Evolutionary conservation across 2,329 filamentous ascomycete genomes (phyloP), one percentile per base, ranked within the genome.

Genomic region (Alternaria brassicae): DNA sequence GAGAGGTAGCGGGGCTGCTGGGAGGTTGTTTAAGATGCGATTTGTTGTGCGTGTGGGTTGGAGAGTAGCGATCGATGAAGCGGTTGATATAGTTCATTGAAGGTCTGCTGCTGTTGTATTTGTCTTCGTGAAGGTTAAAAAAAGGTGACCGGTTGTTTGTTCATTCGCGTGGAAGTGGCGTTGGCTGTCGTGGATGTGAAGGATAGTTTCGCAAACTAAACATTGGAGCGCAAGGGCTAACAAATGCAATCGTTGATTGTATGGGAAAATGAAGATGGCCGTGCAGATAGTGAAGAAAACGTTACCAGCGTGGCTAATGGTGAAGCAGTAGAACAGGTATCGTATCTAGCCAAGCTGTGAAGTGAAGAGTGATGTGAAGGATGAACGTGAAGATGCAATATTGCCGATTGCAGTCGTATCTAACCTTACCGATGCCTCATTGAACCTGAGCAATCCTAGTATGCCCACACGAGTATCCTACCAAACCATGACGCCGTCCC

Each of bases 11-110:
- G 21, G 23, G 45, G 4, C n/a, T 50, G 10, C n/a, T 54, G 15
- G 28, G 40, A 36, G 34, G 39, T 10, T 25, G 41, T 15, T 3
- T 21, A 10, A 15, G 19, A 45, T 3, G 54, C 23, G 10, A 19
- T 28, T 34, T 15, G 45, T 45, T 48, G 28, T 21, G 53, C 45
- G 32, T n/a, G 5, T 27, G 42, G 13, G 1, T n/a, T 15, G 34
- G 30, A 9, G 50, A 37, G 42, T 48, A 21, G 37, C 45, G 60
- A 36, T 62, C 44, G 23, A 67, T 36, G 32, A 57, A 58, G 36
- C 53, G 59, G 52, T 56, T 58, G 40, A 68, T 51, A 53, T 57
- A 62, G 19, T 64, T 44, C 59, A 61, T 56, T 53, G 47, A 62
- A 30, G 28, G 19, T 21, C 19, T 23, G 23, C 17, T 40, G 17